Percentiles rank a stretch among this genome's conserved stretches.
Evolutionary conservation across 805 yeast species (phyloP).

Genomic region (Lachancea fermentati): DNA sequence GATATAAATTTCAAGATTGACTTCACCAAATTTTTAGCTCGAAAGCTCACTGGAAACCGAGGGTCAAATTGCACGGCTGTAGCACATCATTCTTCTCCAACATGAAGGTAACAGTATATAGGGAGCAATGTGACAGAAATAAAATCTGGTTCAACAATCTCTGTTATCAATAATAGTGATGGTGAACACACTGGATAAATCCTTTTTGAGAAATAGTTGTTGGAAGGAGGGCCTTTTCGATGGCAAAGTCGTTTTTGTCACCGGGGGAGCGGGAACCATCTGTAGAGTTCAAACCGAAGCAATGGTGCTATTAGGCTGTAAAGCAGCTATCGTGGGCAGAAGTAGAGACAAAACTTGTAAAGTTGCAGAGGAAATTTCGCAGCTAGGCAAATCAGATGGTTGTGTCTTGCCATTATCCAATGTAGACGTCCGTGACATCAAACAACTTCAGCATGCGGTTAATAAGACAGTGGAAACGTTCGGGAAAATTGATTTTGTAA

Average conservation of each 20-base stretch:
- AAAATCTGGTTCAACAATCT: not conserved
- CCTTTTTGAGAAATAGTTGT: constrained; percentile 27
- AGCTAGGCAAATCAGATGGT: constrained; percentile 50
- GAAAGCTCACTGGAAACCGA: not conserved
- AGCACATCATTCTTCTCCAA: not conserved
- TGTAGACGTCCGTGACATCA: constrained; percentile 72
- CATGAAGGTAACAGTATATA: not conserved
- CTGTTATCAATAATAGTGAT: constrained; percentile 8
- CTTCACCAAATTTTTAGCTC: not conserved
- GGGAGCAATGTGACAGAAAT: not conserved
- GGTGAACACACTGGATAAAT: constrained; percentile 26
- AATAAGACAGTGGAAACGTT: constrained; percentile 56
- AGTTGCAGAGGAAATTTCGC: constrained; percentile 63
- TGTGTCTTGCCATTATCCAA: constrained; percentile 62
- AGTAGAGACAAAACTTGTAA: constrained; percentile 55
- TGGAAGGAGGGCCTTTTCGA: constrained; percentile 63
- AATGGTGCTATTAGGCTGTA: constrained; percentile 73
- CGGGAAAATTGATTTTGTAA: constrained; percentile 79
- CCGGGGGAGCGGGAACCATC: constrained; percentile 97
- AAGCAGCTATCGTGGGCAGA: constrained; percentile 83
- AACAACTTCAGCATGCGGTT: constrained; percentile 58
- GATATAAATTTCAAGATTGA: not conserved
- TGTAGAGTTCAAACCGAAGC: constrained; percentile 89
- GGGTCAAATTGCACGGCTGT: not conserved
- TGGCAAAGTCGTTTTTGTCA: constrained; percentile 83